Percentiles rank a stretch among this genome's conserved stretches.
These are phyloP conservation scores for Exophiala viscosa DNA, from an alignment of 2,329 filamentous ascomycete genomes.

Conservation along the genomic window DNA sequence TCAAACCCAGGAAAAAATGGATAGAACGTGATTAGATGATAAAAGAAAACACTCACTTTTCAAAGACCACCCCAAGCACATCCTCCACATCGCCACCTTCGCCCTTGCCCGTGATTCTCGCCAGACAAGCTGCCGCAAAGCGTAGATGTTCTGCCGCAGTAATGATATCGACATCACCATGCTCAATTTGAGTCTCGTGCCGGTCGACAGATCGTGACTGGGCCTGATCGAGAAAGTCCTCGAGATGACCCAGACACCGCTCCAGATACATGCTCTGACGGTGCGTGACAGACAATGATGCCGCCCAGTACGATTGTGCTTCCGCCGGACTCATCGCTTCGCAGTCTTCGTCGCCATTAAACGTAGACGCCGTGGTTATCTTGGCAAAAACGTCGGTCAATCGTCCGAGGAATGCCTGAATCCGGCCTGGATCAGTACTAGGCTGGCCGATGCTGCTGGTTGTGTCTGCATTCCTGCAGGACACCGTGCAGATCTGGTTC, in stretches of 20 bases:
- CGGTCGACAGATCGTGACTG: constrained; percentile 18
- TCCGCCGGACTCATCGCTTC: constrained; percentile 36
- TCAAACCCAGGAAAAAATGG: neutral
- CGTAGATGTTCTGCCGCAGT: constrained; percentile 86
- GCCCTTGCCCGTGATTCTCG: constrained; percentile 80
- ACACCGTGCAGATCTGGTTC: constrained; percentile 60
- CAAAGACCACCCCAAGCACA: constrained; percentile 92
- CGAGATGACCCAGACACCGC: constrained; percentile 67
- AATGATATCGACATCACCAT: constrained; percentile 66
- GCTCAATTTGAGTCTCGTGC: constrained; percentile 24
- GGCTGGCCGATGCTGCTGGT: neutral
- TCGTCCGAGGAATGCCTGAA: constrained; percentile 64
- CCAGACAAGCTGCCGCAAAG: constrained; percentile 73
- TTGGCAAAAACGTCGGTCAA: constrained; percentile 65
- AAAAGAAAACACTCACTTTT: constrained; percentile 66
- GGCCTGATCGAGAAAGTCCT: constrained; percentile 59
- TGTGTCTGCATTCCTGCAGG: constrained; percentile 60
- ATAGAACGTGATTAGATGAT: no score
- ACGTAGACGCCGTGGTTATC: constrained; percentile 59
- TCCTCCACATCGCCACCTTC: constrained; percentile 86
- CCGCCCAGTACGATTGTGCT: constrained; percentile 54
- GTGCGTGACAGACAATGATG: constrained; percentile 85
- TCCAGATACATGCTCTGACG: constrained; percentile 79
- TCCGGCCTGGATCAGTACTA: constrained; percentile 50
- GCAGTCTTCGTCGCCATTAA: constrained; percentile 24